phyloP scores from a whole-genome alignment of 768 basidiomycete species.

The Pleurotus citrinopileatus region DNA sequence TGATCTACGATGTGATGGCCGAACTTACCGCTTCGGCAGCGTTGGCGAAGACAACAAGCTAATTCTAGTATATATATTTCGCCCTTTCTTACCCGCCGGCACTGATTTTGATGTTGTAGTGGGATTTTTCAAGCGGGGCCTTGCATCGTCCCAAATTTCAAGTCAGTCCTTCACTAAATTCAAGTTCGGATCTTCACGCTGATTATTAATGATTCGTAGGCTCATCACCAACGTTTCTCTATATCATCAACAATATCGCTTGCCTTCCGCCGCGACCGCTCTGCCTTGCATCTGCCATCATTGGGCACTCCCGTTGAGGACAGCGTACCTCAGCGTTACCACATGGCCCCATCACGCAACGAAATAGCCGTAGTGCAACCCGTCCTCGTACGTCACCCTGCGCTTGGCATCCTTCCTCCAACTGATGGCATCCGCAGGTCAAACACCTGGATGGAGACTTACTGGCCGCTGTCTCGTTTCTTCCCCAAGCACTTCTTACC shows the following conservation, averaged over 20 bases:
- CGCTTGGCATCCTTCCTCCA: no score
- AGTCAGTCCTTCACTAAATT: slow-evolving; percentile 26
- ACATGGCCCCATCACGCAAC: slow-evolving; percentile 86
- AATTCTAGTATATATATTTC: slow-evolving; percentile 71
- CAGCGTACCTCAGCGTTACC: slow-evolving; percentile 53
- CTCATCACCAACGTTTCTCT: slow-evolving; percentile 72
- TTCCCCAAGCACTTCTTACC: slow-evolving; percentile 77
- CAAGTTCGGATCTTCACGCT: background rate
- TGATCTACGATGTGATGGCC: slow-evolving; percentile 79
- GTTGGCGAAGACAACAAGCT: slow-evolving; percentile 97
- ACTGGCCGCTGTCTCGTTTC: slow-evolving; percentile 69
- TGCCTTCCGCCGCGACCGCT: slow-evolving; percentile 61
- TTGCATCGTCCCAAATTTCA: slow-evolving; percentile 86
- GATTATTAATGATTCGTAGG: slow-evolving; percentile 27
- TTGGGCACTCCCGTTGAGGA: slow-evolving; percentile 28
- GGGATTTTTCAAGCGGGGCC: slow-evolving; percentile 92
- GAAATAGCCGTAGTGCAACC: slow-evolving; percentile 91
- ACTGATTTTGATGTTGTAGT: slow-evolving; percentile 42
- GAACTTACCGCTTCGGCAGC: slow-evolving; percentile 92
- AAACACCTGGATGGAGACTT: slow-evolving; percentile 83
- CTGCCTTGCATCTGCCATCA: slow-evolving; percentile 53
- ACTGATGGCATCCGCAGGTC: slow-evolving; percentile 55
- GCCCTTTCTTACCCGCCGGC: background rate
- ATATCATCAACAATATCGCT: slow-evolving; percentile 80
- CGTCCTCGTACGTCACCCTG: slow-evolving; percentile 59